These are phyloP conservation scores for Hymenoscyphus fructigenus DNA, from an alignment of 2,329 filamentous ascomycete species.

Conservation along the genomic window DNA sequence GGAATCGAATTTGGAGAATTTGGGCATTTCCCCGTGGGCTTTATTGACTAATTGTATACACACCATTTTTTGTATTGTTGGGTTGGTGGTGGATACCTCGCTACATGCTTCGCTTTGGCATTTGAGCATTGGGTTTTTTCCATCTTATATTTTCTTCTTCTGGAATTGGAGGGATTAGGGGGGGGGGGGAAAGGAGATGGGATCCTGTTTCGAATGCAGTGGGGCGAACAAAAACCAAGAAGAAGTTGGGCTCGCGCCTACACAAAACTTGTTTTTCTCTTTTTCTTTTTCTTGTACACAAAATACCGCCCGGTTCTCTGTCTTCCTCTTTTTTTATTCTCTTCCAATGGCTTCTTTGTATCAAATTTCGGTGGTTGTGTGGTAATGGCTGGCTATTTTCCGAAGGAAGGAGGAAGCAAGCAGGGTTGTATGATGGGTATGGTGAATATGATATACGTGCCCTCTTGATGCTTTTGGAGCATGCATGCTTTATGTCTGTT, in stretches of 20 bases:
- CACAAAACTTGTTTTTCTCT: neutral
- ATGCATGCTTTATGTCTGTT: neutral
- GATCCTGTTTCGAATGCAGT: neutral
- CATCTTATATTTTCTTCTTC: neutral
- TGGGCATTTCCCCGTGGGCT: conserved; percentile 10
- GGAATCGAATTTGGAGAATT: conserved; percentile 10
- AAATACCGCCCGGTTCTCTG: neutral
- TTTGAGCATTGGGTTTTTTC: neutral
- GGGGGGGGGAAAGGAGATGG: neutral
- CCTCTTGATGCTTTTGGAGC: neutral
- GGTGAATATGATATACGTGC: neutral
- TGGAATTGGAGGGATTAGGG: neutral
- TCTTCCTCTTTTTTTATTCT: conserved; percentile 1
- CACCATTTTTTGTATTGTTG: conserved; percentile 11
- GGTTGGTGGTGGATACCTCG: neutral
- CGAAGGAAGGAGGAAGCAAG: neutral
- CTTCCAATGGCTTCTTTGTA: neutral
- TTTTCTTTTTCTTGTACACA: neutral
- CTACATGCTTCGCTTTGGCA: neutral
- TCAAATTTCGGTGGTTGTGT: neutral
- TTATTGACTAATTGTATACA: conserved; percentile 17
- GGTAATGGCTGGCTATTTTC: neutral
- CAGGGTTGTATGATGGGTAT: neutral
- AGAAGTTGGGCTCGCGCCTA: conserved; percentile 9
- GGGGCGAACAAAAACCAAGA: conserved; percentile 1